phyloP scores from a whole-genome alignment of 306 rosid species.

The Quercus berberidifolia region DNA sequence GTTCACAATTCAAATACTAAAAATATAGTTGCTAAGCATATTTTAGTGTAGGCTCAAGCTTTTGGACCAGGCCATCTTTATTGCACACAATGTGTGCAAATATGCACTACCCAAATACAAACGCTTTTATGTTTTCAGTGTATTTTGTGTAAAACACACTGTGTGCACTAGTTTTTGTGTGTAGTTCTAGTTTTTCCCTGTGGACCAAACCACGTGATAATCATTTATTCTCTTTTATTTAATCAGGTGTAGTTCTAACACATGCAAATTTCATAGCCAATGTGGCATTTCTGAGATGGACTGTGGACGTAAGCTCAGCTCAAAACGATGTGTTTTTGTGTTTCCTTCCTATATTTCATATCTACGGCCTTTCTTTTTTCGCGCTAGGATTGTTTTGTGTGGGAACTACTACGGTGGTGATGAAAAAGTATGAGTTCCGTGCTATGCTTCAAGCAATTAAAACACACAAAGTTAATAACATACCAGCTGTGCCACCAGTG shows the following conservation, averaged over 20 bases:
- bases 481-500: slow-evolving; percentile 91
- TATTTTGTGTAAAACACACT: no score
- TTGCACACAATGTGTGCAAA: no score
- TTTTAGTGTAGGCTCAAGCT: no score
- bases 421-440: slow-evolving; percentile 58
- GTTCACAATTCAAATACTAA: no score
- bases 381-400: slow-evolving; percentile 59
- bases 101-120: no score
- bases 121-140: no score
- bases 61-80: no score
- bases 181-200: no score
- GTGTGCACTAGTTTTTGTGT: no score
- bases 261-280: slow-evolving; percentile 62
- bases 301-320: slow-evolving; percentile 35
- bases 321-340: slow-evolving; percentile 63
- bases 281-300: slow-evolving; percentile 50
- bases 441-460: slow-evolving; percentile 61
- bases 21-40: no score
- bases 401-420: slow-evolving; percentile 58
- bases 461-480: slow-evolving; percentile 49
- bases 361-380: slow-evolving; percentile 75
- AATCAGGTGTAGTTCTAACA: slow-evolving; percentile 48
- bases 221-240: no score
- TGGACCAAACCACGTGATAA: no score
- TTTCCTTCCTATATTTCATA: slow-evolving; percentile 89